Evolutionary conservation across 768 basidiomycete genomes (phyloP), one percentile per base, ranked within the genome.

Genomic region (Boletus reticulatus): DNA sequence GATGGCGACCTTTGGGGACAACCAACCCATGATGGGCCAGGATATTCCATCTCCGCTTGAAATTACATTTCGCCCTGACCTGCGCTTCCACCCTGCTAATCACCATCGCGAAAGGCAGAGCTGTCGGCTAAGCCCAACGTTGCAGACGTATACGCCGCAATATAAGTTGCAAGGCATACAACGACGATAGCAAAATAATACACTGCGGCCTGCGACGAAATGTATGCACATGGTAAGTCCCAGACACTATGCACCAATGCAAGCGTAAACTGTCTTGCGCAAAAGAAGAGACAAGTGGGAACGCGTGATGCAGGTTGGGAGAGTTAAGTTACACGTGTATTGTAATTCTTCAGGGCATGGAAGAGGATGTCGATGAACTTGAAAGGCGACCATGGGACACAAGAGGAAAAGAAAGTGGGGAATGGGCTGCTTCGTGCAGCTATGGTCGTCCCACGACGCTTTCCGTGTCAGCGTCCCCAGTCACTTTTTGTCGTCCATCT

Each of bases 41-140:
- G 20, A 45, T 49, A 56, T 71, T 67, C 10, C 34, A 58, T 55
- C 70, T 72, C 71, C 70, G 70, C 61, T 67, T 67, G 2, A 71
- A 62, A 51, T 48, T 0, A 10, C n/a, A 19, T 39, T 11, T n/a
- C 10, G 14, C 38, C 38, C 38, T 39, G 36, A 29, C 27, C 27
- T 27, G 27, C 27, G 27, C 27, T 27, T 27, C 27, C 27, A n/a
- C n/a, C n/a, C 27, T 27, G 27, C 27, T 8, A 27, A 27, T 27
- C 27, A 27, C 27, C 27, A 27, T 9, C 24, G 24, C 24, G 7
- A 27, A 27, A 27, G 24, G 24, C 24, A 27, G 24, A 5, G 24
- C 24, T 24, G 24, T 24, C 27, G 27, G 27, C 27, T 27, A 7
- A 7, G 27, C 6, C 8, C 27, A 7, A 27, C 6, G 27, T 9